Base-by-base conservation (phyloP, 129 eudicot genomes). In the Flaveria brownii region DNA sequence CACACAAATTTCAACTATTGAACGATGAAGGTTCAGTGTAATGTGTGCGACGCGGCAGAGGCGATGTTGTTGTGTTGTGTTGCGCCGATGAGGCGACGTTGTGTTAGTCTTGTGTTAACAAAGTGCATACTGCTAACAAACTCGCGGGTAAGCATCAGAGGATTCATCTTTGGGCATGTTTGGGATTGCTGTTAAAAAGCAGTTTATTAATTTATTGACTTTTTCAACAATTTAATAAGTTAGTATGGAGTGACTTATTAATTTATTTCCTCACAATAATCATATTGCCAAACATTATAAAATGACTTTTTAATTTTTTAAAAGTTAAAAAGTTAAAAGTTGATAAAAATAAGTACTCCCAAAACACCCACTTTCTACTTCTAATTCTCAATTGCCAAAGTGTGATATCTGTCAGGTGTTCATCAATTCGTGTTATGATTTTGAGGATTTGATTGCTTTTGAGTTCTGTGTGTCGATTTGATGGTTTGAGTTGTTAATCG, bases 31-130 rank as follows among this genome's bases (percentile, higher is more conserved):
- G 90, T 93, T 74, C 96, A 87, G 88, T 93, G 98, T 54, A 87
- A 72, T 88, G 96, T 88, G 14, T 93, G 98, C 72, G 97, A 87
- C 84, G 67, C 68, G 68, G 96, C 96, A 74, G 97, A 87, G 80
- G 97, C 96, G n/a, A 76, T 66, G 66, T 91, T 90, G 77, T 78
- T 93, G 92, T 90, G 77, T 78, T 93, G 16, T 93, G 98, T 76
- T 93, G 98, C 78, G 98, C 97, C 17, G 98, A 93, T 23, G 97
- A 93, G 87, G 98, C 98, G 73, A 96, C 97, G 61, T 80, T 93
- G 17, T 93, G 98, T 22, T 70, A 73, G 82, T 72, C 39, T 4
- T 93, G 98, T 71, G 98, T 88, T 66, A 82, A 84, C 76, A 82
- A 87, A 68, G 88, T 93, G 0, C 98, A 93, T 57, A 96, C 98